These are phyloP conservation scores for Magnusiomyces tetraspermus DNA, from an alignment of 1,139 yeast genomes.

Conservation along the genomic window DNA sequence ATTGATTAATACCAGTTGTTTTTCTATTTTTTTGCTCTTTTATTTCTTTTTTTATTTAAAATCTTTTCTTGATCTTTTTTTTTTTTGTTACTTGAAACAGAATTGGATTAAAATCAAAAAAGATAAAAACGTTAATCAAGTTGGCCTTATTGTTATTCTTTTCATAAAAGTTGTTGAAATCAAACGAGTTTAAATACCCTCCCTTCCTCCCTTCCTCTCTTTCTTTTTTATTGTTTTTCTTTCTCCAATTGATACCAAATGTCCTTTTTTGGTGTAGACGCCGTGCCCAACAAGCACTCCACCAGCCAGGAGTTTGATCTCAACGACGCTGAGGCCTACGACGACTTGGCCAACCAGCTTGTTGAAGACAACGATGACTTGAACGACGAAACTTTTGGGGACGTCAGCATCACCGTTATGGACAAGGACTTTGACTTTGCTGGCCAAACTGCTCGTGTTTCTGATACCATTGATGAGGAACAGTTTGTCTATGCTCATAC, in stretches of 20 bases:
- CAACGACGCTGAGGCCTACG: constrained; percentile 60
- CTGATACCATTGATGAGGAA: constrained; percentile 31
- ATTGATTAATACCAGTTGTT: no score
- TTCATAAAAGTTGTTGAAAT: background rate
- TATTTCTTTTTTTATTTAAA: no score
- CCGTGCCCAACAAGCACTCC: constrained; percentile 23
- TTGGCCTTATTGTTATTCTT: no score
- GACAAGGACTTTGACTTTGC: constrained; percentile 76
- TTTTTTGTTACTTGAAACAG: no score
- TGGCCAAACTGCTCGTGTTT: constrained; percentile 33
- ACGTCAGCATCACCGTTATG: constrained; percentile 38
- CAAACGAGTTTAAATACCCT: no score
- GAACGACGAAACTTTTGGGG: constrained; percentile 85
- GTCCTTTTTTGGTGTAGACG: constrained; percentile 36
- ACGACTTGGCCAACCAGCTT: constrained; percentile 53
- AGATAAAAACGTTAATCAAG: background rate
- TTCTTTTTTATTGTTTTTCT: background rate
- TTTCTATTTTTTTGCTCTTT: no score
- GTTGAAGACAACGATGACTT: constrained; percentile 71
- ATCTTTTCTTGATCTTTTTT: no score
- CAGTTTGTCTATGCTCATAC: constrained; percentile 24
- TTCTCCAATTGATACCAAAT: constrained; percentile 15
- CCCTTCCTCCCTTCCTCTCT: background rate
- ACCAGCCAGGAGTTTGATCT: constrained; percentile 41
- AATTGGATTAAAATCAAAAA: no score